Conservation (phyloP, 106 monocot species). For the Allium sativum region DNA sequence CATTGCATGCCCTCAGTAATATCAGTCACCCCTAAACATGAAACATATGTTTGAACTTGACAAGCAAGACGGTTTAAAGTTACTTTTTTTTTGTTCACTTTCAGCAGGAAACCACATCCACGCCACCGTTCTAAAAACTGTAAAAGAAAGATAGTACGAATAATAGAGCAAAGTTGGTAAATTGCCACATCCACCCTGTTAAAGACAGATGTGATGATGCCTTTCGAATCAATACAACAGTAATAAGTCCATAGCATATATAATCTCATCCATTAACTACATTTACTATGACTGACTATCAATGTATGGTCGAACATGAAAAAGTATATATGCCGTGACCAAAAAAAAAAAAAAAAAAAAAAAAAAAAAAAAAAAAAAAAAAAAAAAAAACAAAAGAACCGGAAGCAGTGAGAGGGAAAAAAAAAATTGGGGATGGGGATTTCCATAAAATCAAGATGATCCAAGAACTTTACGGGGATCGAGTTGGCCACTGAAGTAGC, state of each 20-base stretch:
- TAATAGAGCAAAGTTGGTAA: too few species aligned
- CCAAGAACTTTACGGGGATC: slow-evolving; percentile 38
- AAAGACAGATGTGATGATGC: slow-evolving; percentile 11
- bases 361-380: not conserved
- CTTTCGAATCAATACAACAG: not conserved
- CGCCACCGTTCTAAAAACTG: too few species aligned
- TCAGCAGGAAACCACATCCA: too few species aligned
- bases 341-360: not conserved
- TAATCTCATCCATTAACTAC: too few species aligned
- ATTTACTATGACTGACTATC: too few species aligned
- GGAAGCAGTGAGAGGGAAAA: not conserved
- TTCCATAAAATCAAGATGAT: not conserved
- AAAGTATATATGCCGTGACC: not conserved
- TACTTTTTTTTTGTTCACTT: too few species aligned
- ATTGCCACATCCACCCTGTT: not conserved
- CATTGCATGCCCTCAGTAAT: too few species aligned
- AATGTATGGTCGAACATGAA: not conserved
- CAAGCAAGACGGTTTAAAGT: too few species aligned
- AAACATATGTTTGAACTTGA: too few species aligned
- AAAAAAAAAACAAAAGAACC: not conserved
- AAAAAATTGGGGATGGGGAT: not conserved
- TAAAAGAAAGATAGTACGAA: too few species aligned
- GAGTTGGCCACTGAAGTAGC: slow-evolving; percentile 56
- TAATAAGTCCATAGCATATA: not conserved
- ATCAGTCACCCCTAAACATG: too few species aligned